Evolutionary conservation across 495 filamentous ascomycete genomes (phyloP), one percentile per base, ranked within the genome.

Genomic region (Penicillium odoratum): DNA sequence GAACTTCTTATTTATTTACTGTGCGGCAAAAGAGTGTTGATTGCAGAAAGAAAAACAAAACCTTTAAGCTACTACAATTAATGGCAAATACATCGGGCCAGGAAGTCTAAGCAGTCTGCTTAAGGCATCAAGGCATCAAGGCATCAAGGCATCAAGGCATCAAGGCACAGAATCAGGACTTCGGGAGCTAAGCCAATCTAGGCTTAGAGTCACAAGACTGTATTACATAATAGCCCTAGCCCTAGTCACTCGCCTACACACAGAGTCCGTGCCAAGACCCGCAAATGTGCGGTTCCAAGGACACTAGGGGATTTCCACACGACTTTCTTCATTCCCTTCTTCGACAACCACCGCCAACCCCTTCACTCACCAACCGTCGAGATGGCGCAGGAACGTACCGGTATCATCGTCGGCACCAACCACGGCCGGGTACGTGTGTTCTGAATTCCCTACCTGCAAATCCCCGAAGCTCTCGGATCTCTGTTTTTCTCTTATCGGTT

Each of bases 401-500:
- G 90, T 78, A 82, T 96, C 69, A 80, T 85, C 77, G 79, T 86
- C 72, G 93, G 93, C 71, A 74, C 91, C 70, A 96, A 97, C 81
- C 86, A 84, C 74, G 93, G 93, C 74, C 89, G 94, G 80, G 91
- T 94, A 92, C 71, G 86, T 83, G 67, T 55, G 63, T 36, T 64
- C 60, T 59, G 53, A 55, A 59, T 55, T 51, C 40, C 47, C 50
- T 31, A 30, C 48, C 15, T 44, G 51, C 49, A 36, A 51, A 34
- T 38, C 48, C 34, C 42, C 43, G 28, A 33, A 48, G 57, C 53
- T 49, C 28, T 54, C 54, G 49, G 47, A 36, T 38, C 21, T 59
- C 53, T 67, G 57, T 67, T 58, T 48, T 58, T 21, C 52, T 61
- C 60, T 55, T 59, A 56, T 61, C 54, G 33, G 43, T 63, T 58